These are phyloP conservation scores for Dalechampia spathulata DNA, from an alignment of 441 rosid species.

Conservation along the genomic window DNA sequence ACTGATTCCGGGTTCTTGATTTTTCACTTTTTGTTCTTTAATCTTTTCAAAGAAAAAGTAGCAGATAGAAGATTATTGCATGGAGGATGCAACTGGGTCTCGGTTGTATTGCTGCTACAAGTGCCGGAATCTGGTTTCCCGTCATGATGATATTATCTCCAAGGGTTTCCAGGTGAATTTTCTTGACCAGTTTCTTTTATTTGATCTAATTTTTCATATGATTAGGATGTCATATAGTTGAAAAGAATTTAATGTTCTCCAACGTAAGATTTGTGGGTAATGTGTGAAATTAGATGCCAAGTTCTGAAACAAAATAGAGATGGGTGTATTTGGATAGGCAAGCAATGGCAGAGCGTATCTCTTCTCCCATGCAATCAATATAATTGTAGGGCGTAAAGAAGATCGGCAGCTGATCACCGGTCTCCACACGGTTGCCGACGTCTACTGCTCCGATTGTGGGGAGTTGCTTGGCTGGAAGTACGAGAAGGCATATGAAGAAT, in stretches of 20 bases:
- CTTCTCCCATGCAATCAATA: constrained; percentile 53
- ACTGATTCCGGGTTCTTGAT: neutral
- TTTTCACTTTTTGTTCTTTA: neutral
- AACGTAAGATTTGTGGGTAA: too few relatives aligned
- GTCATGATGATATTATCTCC: constrained; percentile 41
- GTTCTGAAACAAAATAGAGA: neutral
- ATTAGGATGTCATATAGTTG: too few relatives aligned
- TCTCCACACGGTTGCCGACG: constrained; percentile 57
- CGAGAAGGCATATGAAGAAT: constrained; percentile 43
- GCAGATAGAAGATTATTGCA: constrained; percentile 7
- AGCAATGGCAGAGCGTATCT: constrained; percentile 49
- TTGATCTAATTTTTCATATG: too few relatives aligned
- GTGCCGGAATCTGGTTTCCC: constrained; percentile 36
- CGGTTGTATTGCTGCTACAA: constrained; percentile 39
- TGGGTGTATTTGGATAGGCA: constrained; percentile 21
- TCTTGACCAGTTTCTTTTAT: neutral
- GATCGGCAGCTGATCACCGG: constrained; percentile 53
- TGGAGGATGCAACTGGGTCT: constrained; percentile 30
- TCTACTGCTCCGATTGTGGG: constrained; percentile 44
- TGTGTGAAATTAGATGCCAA: neutral
- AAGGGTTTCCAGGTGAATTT: constrained; percentile 41
- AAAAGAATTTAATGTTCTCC: too few relatives aligned
- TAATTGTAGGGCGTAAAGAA: constrained; percentile 35
- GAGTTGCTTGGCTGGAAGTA: constrained; percentile 60
- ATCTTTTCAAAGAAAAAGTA: neutral